Percentiles rank a stretch among this genome's conserved stretches.
Evolutionary conservation across 2,329 filamentous ascomycete species (phyloP).

Genomic region (Ophiobolus disseminans): DNA sequence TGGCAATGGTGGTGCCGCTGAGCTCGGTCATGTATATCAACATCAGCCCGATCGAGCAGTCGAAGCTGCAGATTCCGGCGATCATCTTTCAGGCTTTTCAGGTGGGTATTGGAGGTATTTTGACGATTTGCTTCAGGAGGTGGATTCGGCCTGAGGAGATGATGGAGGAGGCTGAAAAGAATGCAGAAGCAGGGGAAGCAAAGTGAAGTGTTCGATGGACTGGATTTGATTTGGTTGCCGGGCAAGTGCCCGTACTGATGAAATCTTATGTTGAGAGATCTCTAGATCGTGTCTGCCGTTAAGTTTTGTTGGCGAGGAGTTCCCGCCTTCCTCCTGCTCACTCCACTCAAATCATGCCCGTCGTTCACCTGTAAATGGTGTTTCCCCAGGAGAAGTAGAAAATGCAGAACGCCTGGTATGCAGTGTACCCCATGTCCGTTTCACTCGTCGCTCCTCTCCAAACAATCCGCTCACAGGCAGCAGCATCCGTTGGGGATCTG

Average conservation of each 20-base stretch:
- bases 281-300: too few relatives aligned
- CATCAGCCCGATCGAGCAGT: slow-evolving; percentile 61
- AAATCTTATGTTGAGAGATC: too few relatives aligned
- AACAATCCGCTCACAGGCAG: slow-evolving; percentile 16
- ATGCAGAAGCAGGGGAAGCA: slow-evolving; percentile 10
- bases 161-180: slow-evolving; percentile 38
- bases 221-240: too few relatives aligned
- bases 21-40: slow-evolving; percentile 71
- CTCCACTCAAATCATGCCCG: not conserved
- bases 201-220: too few relatives aligned
- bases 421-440: not conserved
- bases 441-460: not conserved
- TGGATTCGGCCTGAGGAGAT: slow-evolving; percentile 64
- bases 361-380: not conserved
- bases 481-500: slow-evolving; percentile 42
- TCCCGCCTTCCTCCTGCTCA: too few relatives aligned
- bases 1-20: slow-evolving; percentile 72
- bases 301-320: too few relatives aligned
- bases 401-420: slow-evolving; percentile 11
- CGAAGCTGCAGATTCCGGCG: slow-evolving; percentile 69
- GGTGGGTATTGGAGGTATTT: slow-evolving; percentile 50
- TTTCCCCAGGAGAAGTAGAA: not conserved
- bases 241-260: too few relatives aligned
- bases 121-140: slow-evolving; percentile 52
- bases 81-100: slow-evolving; percentile 62